Conservation (phyloP, 2,329 filamentous ascomycete genomes). For the Aspergillus hortae region DNA sequence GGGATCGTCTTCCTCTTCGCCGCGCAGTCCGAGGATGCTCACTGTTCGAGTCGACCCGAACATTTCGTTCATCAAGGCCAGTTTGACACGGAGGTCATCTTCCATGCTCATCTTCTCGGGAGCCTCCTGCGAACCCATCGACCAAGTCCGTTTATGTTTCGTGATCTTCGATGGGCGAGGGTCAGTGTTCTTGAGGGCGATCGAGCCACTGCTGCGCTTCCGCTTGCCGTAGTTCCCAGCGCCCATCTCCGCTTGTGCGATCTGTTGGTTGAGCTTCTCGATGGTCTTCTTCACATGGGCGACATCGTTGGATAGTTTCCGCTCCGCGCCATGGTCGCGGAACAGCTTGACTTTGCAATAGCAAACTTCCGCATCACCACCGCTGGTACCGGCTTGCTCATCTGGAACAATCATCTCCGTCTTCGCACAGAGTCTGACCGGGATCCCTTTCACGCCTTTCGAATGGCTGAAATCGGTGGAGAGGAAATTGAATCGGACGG, state of each 20-base stretch:
- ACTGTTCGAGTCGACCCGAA: slow-evolving; percentile 43
- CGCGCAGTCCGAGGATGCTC: slow-evolving; percentile 41
- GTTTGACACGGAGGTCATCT: slow-evolving; percentile 44
- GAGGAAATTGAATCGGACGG: slow-evolving; percentile 95
- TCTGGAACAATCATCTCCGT: slow-evolving; percentile 65
- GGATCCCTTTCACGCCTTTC: slow-evolving; percentile 96
- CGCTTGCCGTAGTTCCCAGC: slow-evolving; percentile 59
- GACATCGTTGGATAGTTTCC: slow-evolving; percentile 91
- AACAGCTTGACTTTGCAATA: slow-evolving; percentile 98
- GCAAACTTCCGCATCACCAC: slow-evolving; percentile 65
- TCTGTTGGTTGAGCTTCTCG: slow-evolving; percentile 92
- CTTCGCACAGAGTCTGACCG: slow-evolving; percentile 87
- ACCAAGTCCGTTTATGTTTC: slow-evolving; percentile 94
- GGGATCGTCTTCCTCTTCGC: slow-evolving; percentile 45
- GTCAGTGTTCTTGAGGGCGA: slow-evolving; percentile 43
- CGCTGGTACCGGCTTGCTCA: slow-evolving; percentile 32
- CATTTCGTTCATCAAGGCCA: slow-evolving; percentile 45
- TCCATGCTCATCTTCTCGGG: slow-evolving; percentile 40
- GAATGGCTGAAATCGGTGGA: slow-evolving; percentile 99
- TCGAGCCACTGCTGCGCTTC: slow-evolving; percentile 55
- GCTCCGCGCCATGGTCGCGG: slow-evolving; percentile 89
- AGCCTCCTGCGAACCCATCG: slow-evolving; percentile 68
- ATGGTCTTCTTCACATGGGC: slow-evolving; percentile 95
- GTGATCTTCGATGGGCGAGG: slow-evolving; percentile 73
- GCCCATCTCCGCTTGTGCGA: slow-evolving; percentile 67